Conservation (phyloP, 2,329 filamentous ascomycete species). For the Colletotrichum chlorophyti region DNA sequence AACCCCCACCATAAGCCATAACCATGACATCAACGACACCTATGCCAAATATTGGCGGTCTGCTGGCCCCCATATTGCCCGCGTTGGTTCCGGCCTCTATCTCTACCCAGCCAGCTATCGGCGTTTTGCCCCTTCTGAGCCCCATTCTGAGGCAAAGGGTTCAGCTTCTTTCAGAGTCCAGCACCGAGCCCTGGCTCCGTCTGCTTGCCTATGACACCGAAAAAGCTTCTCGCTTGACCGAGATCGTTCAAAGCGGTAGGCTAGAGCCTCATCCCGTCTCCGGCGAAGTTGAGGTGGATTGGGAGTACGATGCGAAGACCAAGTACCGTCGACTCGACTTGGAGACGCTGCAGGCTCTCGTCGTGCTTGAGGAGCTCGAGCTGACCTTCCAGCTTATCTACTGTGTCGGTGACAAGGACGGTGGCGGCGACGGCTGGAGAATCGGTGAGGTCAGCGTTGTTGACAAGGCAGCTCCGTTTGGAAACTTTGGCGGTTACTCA, state of each 20-base stretch:
- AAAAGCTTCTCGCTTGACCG: slow-evolving; percentile 63
- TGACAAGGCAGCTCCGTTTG: slow-evolving; percentile 64
- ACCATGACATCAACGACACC: slow-evolving; percentile 36
- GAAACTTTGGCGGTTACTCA: slow-evolving; percentile 55
- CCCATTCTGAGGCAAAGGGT: slow-evolving; percentile 72
- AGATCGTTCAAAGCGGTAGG: slow-evolving; percentile 65
- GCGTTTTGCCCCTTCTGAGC: slow-evolving; percentile 65
- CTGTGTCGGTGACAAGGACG: slow-evolving; percentile 70
- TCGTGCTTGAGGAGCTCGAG: slow-evolving; percentile 66
- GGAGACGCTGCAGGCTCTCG: slow-evolving; percentile 76
- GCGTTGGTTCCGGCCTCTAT: slow-evolving; percentile 65
- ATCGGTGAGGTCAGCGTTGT: slow-evolving; percentile 72
- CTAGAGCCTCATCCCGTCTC: slow-evolving; percentile 84
- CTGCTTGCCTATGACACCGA: slow-evolving; percentile 73
- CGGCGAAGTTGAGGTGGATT: slow-evolving; percentile 79
- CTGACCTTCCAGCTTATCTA: slow-evolving; percentile 73
- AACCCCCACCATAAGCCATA: slow-evolving; percentile 4
- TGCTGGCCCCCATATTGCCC: slow-evolving; percentile 64
- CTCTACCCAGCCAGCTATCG: slow-evolving; percentile 62
- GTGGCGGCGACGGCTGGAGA: slow-evolving; percentile 70
- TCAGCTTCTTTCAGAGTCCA: slow-evolving; percentile 66
- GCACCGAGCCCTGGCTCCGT: slow-evolving; percentile 73
- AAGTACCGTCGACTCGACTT: slow-evolving; percentile 74
- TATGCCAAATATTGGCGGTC: slow-evolving; percentile 46
- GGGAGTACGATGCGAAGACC: slow-evolving; percentile 67